These are phyloP conservation scores for Pestalotiopsis sp. DNA, from an alignment of 2,329 filamentous ascomycete species.

Conservation along the genomic window DNA sequence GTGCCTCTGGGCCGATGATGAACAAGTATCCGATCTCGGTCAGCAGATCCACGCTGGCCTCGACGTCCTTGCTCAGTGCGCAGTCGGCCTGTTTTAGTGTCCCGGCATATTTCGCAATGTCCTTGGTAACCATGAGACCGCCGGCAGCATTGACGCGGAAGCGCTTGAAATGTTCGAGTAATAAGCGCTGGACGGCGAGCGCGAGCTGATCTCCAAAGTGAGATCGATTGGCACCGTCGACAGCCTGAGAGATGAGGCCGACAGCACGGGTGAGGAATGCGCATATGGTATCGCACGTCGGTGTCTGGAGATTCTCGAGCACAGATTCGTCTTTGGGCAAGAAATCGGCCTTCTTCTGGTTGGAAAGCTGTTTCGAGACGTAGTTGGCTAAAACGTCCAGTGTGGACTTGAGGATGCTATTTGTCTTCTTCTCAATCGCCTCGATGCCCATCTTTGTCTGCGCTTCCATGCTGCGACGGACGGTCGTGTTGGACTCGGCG, in stretches of 20 bases:
- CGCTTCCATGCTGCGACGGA: slow-evolving; percentile 87
- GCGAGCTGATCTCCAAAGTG: slow-evolving; percentile 84
- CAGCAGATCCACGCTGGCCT: slow-evolving; percentile 77
- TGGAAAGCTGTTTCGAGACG: slow-evolving; percentile 70
- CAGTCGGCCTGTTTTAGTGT: slow-evolving; percentile 73
- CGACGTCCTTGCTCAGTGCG: slow-evolving; percentile 71
- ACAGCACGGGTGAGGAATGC: slow-evolving; percentile 75
- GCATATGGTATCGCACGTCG: slow-evolving; percentile 80
- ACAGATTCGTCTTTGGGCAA: slow-evolving; percentile 75
- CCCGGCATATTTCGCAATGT: slow-evolving; percentile 90
- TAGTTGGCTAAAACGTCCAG: slow-evolving; percentile 74
- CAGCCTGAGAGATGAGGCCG: slow-evolving; percentile 63
- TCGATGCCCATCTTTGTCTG: slow-evolving; percentile 73
- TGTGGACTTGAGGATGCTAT: slow-evolving; percentile 58
- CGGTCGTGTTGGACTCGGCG: slow-evolving; percentile 86
- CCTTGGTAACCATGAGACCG: slow-evolving; percentile 92
- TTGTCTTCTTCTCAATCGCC: slow-evolving; percentile 83
- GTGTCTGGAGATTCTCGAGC: slow-evolving; percentile 80
- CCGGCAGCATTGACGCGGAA: slow-evolving; percentile 93
- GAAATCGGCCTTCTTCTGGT: slow-evolving; percentile 89
- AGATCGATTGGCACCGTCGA: slow-evolving; percentile 83
- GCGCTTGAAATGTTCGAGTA: slow-evolving; percentile 93
- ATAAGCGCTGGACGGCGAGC: slow-evolving; percentile 72
- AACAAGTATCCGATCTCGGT: slow-evolving; percentile 95
- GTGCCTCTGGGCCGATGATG: slow-evolving; percentile 82